Evolutionary conservation across 176 grass and related monocot species (phyloP).

Genomic region (Paspalum notatum): DNA sequence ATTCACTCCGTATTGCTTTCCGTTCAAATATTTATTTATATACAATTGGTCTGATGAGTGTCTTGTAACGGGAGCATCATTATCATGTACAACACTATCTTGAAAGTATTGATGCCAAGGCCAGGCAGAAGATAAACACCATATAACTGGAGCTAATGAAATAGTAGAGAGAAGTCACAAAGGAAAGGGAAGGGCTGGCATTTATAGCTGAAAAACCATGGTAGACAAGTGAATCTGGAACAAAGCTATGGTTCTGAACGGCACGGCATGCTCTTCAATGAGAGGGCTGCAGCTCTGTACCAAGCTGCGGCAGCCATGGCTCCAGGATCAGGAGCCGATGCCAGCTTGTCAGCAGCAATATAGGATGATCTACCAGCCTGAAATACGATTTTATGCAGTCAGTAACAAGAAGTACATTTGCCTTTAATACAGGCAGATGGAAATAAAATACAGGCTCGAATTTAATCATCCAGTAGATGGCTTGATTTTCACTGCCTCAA

Average conservation of each 20-base stretch:
- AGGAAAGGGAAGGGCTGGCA: neutral
- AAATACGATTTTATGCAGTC: constrained; percentile 8
- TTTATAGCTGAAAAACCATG: neutral
- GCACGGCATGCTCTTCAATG: constrained; percentile 44
- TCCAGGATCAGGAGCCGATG: constrained; percentile 83
- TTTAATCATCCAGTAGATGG: neutral
- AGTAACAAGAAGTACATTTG: constrained; percentile 11
- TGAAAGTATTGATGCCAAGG: constrained; percentile 10
- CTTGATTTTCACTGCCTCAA: neutral
- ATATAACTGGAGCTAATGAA: neutral
- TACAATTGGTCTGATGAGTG: neutral
- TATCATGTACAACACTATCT: neutral
- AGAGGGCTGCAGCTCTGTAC: constrained; percentile 67
- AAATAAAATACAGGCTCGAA: neutral
- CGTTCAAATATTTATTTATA: neutral
- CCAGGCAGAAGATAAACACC: neutral
- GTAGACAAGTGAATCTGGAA: constrained; percentile 1
- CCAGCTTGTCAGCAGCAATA: constrained; percentile 62
- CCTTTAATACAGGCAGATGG: neutral
- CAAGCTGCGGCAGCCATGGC: constrained; percentile 91
- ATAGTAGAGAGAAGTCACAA: neutral
- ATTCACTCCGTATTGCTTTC: neutral
- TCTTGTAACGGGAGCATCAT: neutral
- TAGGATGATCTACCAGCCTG: constrained; percentile 92
- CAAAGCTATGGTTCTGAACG: constrained; percentile 17